Base-by-base conservation (phyloP, 805 yeast genomes). In the Scheffersomyces stipitis region DNA sequence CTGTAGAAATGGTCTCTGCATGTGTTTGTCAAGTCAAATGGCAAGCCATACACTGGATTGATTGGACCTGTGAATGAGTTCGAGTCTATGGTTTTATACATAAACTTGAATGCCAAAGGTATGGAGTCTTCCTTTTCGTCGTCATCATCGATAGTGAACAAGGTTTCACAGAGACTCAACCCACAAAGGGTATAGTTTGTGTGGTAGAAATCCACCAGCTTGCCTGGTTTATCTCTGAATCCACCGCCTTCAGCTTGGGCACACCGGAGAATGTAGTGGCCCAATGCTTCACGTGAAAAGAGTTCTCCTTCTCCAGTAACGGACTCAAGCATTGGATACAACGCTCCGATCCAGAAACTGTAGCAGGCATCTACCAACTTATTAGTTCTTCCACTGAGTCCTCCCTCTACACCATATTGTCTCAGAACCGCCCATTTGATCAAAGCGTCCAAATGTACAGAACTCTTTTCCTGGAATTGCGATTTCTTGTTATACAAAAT, bases 301-400 rank as follows among this genome's bases (percentile, higher is more conserved):
- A 40, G 73, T 16, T 29, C 26, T 0, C 23, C 41, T 16, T 14
- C 42, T 37, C 38, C 44, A 1, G 48, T 26, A 1, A 82, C 64
- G 0, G 75, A 65, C 41, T 86, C 93, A 3, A 88, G 40, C 24
- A 87, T 59, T 0, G 86, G 79, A 44, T 74, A 68, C 26, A 82
- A 57, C 0, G 88, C 95, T 1, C 98, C 98, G 2, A 89, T 83
- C 99, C 99, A 93, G 59, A 84, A 91, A 54, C 91, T 80, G 58
- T 93, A 93, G 60, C 99, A 93, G 0, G 96, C 96, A 57, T 93
- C 99, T 1, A 93, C 98, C 22, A 93, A 71, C 56, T 93, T 93
- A 58, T 91, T 91, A 0, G 95, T 78, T 37, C 99, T 75, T 0
- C 99, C 99, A 9, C 81, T 73, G 31, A 91, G 74, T 0, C 98